phyloP scores from a whole-genome alignment of 768 basidiomycete species.

The Phaeotremella skinneri region DNA sequence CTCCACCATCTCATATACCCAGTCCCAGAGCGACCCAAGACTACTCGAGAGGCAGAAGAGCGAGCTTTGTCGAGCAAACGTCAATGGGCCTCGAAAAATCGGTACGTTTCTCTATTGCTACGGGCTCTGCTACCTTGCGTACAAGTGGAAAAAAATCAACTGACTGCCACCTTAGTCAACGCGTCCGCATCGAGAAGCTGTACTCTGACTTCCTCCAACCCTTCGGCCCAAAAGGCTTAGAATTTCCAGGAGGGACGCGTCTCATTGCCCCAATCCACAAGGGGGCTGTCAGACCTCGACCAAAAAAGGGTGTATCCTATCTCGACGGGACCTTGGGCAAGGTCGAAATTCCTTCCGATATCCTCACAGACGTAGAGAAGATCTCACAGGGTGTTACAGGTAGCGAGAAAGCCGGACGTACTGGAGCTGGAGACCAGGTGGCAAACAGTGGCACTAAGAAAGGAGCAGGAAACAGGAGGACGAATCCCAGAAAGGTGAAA shows the following conservation, averaged over 20 bases:
- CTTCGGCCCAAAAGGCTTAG: constrained; percentile 11
- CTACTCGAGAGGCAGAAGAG: constrained; percentile 49
- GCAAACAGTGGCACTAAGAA: no score
- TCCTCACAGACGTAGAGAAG: background rate
- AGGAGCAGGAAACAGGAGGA: no score
- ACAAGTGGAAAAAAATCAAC: no score
- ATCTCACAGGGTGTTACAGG: background rate
- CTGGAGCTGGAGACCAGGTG: no score
- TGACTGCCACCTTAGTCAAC: background rate
- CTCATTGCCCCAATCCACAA: constrained; percentile 6
- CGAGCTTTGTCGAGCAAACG: constrained; percentile 51
- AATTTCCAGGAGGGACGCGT: constrained; percentile 1
- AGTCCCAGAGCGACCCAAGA: constrained; percentile 53
- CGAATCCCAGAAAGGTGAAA: background rate
- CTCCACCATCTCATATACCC: background rate
- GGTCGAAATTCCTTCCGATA: background rate
- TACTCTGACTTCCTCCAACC: constrained; percentile 8
- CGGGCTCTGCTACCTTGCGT: background rate
- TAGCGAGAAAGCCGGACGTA: background rate
- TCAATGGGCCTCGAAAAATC: constrained; percentile 52
- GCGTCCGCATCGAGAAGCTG: constrained; percentile 1
- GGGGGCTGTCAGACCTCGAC: background rate
- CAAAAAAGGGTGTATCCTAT: background rate
- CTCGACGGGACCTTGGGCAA: background rate
- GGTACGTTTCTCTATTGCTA: constrained; percentile 28